phyloP scores from a whole-genome alignment of 169 alveolate species.

The Amoebophrya sp. region DNA sequence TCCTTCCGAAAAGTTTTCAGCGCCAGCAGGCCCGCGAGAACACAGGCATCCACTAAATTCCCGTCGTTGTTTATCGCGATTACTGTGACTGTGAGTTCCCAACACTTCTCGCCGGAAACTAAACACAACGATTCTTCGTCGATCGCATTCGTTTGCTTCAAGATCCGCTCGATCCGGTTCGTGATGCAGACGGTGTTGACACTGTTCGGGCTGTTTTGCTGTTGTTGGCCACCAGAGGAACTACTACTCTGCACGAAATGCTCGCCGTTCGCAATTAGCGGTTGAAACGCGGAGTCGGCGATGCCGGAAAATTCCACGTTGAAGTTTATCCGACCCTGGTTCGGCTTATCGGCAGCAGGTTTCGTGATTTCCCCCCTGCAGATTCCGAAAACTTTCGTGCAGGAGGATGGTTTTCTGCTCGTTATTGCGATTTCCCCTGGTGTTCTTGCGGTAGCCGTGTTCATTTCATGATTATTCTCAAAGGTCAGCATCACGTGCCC shows the following conservation, averaged over 20 bases:
- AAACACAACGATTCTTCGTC: background rate
- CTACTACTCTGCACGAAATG: background rate
- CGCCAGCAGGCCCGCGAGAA: background rate
- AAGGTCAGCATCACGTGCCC: background rate
- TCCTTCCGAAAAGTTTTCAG: background rate
- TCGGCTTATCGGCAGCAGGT: background rate
- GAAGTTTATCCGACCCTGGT: background rate
- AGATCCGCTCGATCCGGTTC: background rate
- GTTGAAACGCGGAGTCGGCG: background rate
- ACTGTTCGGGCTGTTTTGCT: background rate
- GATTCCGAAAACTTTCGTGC: background rate
- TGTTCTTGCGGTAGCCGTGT: no score
- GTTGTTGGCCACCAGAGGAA: background rate
- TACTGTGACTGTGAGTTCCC: background rate
- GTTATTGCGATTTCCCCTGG: no score
- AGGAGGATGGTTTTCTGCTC: no score
- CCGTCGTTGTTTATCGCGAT: background rate
- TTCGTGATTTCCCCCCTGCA: background rate
- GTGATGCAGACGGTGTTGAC: background rate
- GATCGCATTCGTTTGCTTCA: background rate
- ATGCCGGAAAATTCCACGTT: background rate
- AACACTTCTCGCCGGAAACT: background rate
- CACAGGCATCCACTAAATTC: background rate
- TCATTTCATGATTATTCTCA: no score
- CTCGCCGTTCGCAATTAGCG: background rate